phyloP scores from a whole-genome alignment of 2,329 filamentous ascomycete species.

The Coniochaeta sp. region DNA sequence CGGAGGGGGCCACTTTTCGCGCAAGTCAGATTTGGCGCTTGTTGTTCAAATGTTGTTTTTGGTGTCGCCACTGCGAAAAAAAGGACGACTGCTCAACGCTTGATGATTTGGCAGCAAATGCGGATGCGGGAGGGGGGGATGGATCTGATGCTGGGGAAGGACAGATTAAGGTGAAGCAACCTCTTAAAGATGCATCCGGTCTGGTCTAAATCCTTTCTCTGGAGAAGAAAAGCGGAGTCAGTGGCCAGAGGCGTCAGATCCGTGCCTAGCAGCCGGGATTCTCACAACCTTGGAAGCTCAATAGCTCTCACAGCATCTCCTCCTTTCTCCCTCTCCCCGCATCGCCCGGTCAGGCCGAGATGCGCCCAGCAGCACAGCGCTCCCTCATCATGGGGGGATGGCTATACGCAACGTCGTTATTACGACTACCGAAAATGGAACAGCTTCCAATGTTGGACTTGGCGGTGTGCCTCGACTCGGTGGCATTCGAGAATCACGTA shows the following conservation, averaged over 20 bases:
- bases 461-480: neutral
- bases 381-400: neutral
- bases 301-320: neutral
- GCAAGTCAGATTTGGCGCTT: neutral
- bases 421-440: neutral
- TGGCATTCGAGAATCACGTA: neutral
- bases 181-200: neutral
- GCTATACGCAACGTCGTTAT: neutral
- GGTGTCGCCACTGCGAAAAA: neutral
- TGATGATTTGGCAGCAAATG: neutral
- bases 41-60: neutral
- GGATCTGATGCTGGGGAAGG: neutral
- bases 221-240: neutral
- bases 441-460: neutral
- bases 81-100: neutral
- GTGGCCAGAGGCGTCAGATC: neutral
- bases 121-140: neutral
- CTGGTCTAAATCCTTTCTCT: conserved; percentile 1
- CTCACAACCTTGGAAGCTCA: neutral
- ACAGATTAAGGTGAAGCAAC: neutral
- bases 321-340: neutral
- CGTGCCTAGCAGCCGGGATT: neutral
- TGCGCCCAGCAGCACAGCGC: neutral
- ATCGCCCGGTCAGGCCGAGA: neutral
- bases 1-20: neutral